Percentiles rank a stretch among this genome's conserved stretches.
Evolutionary conservation across 257 asterid species (phyloP).

Genomic region (Solanum peruvianum): DNA sequence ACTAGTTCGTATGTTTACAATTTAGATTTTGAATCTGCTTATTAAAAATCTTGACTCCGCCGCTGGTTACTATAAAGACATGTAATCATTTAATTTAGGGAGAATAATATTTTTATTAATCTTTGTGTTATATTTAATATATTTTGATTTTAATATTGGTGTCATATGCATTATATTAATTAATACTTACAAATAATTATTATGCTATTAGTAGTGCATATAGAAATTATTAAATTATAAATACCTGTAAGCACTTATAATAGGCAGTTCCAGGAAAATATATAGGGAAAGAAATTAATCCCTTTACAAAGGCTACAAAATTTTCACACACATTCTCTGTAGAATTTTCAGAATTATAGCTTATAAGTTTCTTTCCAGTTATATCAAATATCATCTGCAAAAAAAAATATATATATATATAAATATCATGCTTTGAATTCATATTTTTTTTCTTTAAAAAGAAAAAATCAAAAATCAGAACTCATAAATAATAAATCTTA

Average conservation of each 20-base stretch:
- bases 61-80: neutral
- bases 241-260: constrained; percentile 64
- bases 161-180: neutral
- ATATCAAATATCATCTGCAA: constrained; percentile 85
- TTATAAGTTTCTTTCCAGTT: constrained; percentile 68
- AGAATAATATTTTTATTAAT: neutral
- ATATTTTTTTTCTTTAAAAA: neutral
- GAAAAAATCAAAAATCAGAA: too few species aligned
- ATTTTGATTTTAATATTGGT: too few species aligned
- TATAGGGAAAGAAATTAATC: constrained; percentile 79
- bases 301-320: constrained; percentile 65
- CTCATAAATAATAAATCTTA: neutral
- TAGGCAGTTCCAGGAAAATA: constrained; percentile 87
- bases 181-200: neutral
- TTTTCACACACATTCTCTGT: constrained; percentile 46
- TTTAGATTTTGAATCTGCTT: too few species aligned
- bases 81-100: neutral
- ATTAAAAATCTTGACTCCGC: too few species aligned
- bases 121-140: too few species aligned
- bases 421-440: neutral
- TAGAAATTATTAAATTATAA: neutral
- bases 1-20: too few species aligned
- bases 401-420: neutral
- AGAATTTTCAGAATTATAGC: constrained; percentile 53
- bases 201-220: neutral